A percentile compares a stretch with the other conserved stretches of the same genome.
phyloP scores from a whole-genome alignment of 2,329 filamentous ascomycete species.

The Lachnellula willkommii region DNA sequence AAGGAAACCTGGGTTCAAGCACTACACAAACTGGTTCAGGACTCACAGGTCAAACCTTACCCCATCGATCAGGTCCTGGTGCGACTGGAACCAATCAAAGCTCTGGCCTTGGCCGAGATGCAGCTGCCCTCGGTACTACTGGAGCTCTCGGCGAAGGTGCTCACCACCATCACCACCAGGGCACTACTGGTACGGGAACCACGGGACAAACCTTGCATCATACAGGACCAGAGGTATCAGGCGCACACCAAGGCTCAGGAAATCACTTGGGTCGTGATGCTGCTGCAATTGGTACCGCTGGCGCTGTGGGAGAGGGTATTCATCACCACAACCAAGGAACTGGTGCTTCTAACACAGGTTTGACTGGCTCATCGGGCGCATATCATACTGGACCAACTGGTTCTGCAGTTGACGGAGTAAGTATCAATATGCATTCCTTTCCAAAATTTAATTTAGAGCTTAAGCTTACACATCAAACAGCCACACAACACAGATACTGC shows the following conservation, averaged over 20 bases:
- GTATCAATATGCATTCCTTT: not conserved
- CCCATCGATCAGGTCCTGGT: not conserved
- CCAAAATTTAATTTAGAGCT: too few relatives aligned
- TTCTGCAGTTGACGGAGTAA: constrained; percentile 21
- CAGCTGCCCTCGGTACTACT: constrained; percentile 18
- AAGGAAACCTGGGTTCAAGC: constrained; percentile 1
- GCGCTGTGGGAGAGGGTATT: constrained; percentile 12
- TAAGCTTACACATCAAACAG: constrained; percentile 16
- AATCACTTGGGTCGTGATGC: not conserved
- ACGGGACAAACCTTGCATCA: too few relatives aligned
- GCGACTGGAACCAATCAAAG: not conserved
- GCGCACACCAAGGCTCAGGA: not conserved
- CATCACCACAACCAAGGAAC: constrained; percentile 14
- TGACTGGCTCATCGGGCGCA: constrained; percentile 34
- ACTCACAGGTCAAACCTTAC: constrained; percentile 1
- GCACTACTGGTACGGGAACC: too few relatives aligned
- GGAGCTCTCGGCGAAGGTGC: too few relatives aligned
- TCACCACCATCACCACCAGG: too few relatives aligned
- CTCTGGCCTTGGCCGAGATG: not conserved
- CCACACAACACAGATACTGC: constrained; percentile 25
- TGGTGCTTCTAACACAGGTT: not conserved
- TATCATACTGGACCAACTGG: constrained; percentile 3
- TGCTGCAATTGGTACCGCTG: constrained; percentile 12
- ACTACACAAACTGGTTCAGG: not conserved
- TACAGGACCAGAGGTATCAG: too few relatives aligned